A percentile compares a stretch with the other conserved stretches of the same genome.
Evolutionary conservation across 306 rosid species (phyloP).

Genomic region (Psophocarpus tetragonolobus): DNA sequence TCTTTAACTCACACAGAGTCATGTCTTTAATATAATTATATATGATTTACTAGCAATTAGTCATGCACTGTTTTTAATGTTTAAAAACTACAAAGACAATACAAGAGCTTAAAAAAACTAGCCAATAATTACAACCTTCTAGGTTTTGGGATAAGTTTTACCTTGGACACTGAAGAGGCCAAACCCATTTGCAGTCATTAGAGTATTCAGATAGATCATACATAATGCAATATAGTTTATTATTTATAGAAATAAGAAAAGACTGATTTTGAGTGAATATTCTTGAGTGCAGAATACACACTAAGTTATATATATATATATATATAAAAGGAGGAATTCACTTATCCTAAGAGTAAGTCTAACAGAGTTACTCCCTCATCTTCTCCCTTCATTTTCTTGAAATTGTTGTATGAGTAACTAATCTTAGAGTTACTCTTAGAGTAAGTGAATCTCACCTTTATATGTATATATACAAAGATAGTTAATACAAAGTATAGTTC

Average conservation of each 20-base stretch:
- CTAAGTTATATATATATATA: not conserved
- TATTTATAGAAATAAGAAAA: not conserved
- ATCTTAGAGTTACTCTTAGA: no score
- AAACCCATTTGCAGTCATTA: not conserved
- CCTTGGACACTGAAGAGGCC: not conserved
- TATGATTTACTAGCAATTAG: slow-evolving; percentile 3
- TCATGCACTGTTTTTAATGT: not conserved
- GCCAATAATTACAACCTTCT: not conserved
- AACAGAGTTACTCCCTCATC: no score
- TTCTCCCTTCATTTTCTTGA: no score
- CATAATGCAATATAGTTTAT: not conserved
- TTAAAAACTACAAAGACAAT: not conserved
- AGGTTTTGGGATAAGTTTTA: not conserved
- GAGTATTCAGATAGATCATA: not conserved
- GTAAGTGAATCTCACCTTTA: no score
- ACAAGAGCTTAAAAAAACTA: not conserved
- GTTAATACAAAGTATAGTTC: not conserved
- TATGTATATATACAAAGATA: not conserved
- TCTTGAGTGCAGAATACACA: not conserved
- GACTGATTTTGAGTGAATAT: not conserved
- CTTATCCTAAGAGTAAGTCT: no score
- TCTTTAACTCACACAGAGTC: not conserved
- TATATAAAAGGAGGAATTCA: no score
- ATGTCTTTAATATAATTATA: not conserved
- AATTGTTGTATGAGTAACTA: no score